Conservation (phyloP, 768 basidiomycete species). For the Boletus vermiculosoides region DNA sequence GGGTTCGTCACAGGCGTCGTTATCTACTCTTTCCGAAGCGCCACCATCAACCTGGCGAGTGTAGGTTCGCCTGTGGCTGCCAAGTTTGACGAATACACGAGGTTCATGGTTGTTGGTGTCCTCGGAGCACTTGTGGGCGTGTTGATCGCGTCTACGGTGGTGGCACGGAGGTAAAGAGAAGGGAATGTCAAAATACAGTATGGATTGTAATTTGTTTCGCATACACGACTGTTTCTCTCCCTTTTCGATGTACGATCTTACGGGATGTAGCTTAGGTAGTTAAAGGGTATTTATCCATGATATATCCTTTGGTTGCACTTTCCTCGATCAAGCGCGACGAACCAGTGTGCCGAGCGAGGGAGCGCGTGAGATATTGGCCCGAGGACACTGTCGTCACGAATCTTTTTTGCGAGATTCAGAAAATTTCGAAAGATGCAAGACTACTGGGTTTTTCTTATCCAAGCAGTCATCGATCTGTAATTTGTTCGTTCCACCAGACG, state of each 20-base stretch:
- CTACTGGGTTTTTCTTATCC: neutral
- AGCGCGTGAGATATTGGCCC: neutral
- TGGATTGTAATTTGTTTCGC: neutral
- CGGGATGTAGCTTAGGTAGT: neutral
- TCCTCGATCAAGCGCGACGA: neutral
- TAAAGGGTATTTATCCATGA: slow-evolving; percentile 9
- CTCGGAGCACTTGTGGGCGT: slow-evolving; percentile 64
- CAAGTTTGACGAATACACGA: slow-evolving; percentile 58
- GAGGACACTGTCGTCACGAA: neutral
- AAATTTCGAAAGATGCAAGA: neutral
- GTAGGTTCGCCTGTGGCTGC: slow-evolving; percentile 32
- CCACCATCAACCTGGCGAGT: slow-evolving; percentile 38
- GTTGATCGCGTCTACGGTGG: slow-evolving; percentile 51
- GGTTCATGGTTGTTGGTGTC: slow-evolving; percentile 61
- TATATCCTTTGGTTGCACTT: neutral
- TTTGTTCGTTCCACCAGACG: no score
- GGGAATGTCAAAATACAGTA: neutral
- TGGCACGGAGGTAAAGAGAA: slow-evolving; percentile 18
- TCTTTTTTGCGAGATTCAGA: neutral
- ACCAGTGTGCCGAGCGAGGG: neutral
- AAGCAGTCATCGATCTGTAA: neutral
- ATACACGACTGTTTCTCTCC: neutral
- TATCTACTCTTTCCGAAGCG: slow-evolving; percentile 62
- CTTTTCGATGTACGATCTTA: neutral
- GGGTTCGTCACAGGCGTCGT: slow-evolving; percentile 66